Base-by-base conservation (phyloP, 352 stramenopile genomes). In the Phytophthora crassamura region DNA sequence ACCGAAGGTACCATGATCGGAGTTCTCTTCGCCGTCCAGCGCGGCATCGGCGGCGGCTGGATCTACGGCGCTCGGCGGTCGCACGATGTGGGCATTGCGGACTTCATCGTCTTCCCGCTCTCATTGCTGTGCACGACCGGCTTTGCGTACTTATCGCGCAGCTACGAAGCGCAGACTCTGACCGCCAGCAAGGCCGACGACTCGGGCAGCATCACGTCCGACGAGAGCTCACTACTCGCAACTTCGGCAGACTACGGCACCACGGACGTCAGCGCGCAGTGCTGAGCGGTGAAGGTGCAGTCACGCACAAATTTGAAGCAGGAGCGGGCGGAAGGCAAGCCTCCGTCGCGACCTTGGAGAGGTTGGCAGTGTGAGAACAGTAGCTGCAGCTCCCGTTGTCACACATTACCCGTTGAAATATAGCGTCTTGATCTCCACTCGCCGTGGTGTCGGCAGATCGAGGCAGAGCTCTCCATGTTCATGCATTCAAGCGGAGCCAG, bases 1-100 rank as follows among this genome's bases (percentile, higher is more conserved):
- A 72, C 72, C 0, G 64, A 84, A 47, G 75, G 72, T 5, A 80
- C 72, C 15, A 77, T 81, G 65, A 77, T 84, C 42, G 75, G 75
- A 9, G 59, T 84, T 28, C 53, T 84, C 9, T 74, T 66, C 18
- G 65, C 59, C 10, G 68, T 84, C 12, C 75, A 81, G 47, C 74
- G 64, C 11, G 75, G 75, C 14, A 46, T 81, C 1, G 75, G 72
- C 15, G 75, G 75, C 3, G 75, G 75, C 0, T 81, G 73, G 55
- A 54, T 84, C 42, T 84, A 81, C 52, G 64, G 72, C n/a, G 45
- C 59, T 74, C 28, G 75, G 69, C 16, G 59, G 69, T 0, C 69
- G 72, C 52, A 55, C n/a, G 18, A 79, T 84, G 72, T 84, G 72
- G 75, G 43, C 18, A 70, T 79, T 45, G 72, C 69, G 5, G 69